These are phyloP conservation scores for Beauveria sp. DNA, from an alignment of 2,329 filamentous ascomycete genomes.

Conservation along the genomic window DNA sequence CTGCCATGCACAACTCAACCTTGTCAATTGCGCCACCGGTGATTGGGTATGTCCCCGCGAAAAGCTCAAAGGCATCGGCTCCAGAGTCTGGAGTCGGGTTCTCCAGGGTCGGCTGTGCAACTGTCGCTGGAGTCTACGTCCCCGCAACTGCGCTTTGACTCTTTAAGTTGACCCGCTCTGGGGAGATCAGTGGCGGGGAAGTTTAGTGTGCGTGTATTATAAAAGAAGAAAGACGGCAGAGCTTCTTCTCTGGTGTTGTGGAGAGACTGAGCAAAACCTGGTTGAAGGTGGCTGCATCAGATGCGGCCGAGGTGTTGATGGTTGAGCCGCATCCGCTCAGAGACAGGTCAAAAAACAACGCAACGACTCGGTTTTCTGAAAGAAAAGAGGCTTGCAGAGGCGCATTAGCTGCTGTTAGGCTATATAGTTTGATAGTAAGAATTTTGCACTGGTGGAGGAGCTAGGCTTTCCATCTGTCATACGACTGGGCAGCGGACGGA, in stretches of 20 bases:
- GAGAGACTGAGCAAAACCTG: background rate
- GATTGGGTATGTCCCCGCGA: background rate
- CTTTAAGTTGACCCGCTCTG: background rate
- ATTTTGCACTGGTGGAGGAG: background rate
- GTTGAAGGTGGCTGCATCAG: background rate
- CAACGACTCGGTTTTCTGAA: background rate
- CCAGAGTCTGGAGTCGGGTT: background rate
- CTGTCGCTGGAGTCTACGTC: background rate
- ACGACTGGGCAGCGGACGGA: background rate
- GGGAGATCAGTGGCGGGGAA: background rate
- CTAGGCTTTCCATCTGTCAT: background rate
- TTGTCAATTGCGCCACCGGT: background rate
- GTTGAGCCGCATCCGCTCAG: slow-evolving; percentile 5
- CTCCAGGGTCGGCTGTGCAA: background rate
- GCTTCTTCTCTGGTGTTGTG: background rate
- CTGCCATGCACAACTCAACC: background rate
- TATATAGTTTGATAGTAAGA: background rate
- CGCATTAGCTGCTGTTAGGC: background rate
- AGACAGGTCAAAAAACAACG: background rate
- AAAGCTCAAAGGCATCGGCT: background rate
- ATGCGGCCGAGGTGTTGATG: background rate
- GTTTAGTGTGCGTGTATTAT: background rate
- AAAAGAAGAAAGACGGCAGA: background rate
- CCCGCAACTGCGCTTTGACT: slow-evolving; percentile 4
- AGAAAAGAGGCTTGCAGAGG: background rate